Evolutionary conservation across 164 flowering plant genomes (phyloP).

Genomic region (Vitis labrusca): DNA sequence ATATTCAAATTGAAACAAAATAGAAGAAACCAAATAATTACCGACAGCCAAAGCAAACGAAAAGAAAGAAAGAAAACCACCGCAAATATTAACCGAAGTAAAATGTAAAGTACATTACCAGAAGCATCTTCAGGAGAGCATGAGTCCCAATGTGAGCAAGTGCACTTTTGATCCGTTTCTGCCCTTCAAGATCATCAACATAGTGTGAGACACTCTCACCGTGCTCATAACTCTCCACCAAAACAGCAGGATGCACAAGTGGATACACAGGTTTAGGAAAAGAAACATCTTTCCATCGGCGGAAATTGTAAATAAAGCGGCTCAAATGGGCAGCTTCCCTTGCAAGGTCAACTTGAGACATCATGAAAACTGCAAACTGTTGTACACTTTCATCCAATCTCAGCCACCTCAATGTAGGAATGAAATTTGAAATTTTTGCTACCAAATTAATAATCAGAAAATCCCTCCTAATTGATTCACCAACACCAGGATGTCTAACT

Average conservation of each 20-base stretch:
- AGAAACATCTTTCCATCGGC: slow-evolving; percentile 80
- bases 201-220: slow-evolving; percentile 69
- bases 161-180: slow-evolving; percentile 45
- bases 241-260: slow-evolving; percentile 83
- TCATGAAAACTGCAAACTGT: slow-evolving; percentile 84
- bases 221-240: slow-evolving; percentile 84
- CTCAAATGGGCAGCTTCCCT: slow-evolving; percentile 89
- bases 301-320: slow-evolving; percentile 80
- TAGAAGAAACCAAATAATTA: no score
- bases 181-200: slow-evolving; percentile 64
- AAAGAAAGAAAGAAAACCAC: not conserved
- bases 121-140: slow-evolving; percentile 86
- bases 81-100: not conserved
- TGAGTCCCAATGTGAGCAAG: slow-evolving; percentile 87
- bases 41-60: not conserved
- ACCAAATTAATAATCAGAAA: slow-evolving; percentile 57
- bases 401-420: slow-evolving; percentile 71
- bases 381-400: slow-evolving; percentile 85
- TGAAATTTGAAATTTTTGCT: slow-evolving; percentile 58
- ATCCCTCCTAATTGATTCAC: slow-evolving; percentile 76
- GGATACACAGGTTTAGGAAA: slow-evolving; percentile 88
- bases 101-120: slow-evolving; percentile 45
- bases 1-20: no score
- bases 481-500: slow-evolving; percentile 90
- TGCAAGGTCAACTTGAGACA: slow-evolving; percentile 91